These are phyloP conservation scores for Penicillium rolfsii DNA, from an alignment of 2,329 filamentous ascomycete genomes.

Conservation along the genomic window DNA sequence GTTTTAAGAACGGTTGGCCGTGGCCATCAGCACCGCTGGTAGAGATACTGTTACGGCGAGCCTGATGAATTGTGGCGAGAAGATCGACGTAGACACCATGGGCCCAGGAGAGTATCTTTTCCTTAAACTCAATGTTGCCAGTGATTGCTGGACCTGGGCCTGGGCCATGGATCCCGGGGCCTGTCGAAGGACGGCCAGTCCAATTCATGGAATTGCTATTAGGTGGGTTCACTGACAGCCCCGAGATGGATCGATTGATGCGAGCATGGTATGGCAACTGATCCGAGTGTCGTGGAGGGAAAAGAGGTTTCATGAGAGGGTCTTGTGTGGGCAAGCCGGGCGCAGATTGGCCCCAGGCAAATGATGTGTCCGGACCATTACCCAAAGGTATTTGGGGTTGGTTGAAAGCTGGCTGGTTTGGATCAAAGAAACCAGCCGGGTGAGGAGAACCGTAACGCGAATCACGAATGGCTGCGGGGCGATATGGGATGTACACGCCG, in stretches of 20 bases:
- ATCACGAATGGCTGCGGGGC: constrained; percentile 61
- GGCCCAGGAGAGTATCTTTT: constrained; percentile 70
- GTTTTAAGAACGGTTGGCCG: constrained; percentile 52
- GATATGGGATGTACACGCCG: constrained; percentile 64
- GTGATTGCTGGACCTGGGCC: constrained; percentile 27
- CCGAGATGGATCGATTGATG: constrained; percentile 31
- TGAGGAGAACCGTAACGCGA: constrained; percentile 47
- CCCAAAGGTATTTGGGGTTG: constrained; percentile 32
- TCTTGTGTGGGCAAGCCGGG: constrained; percentile 35
- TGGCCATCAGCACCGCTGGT: constrained; percentile 48
- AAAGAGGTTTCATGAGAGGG: constrained; percentile 38
- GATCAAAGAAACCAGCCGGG: constrained; percentile 34
- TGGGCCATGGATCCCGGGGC: constrained; percentile 29
- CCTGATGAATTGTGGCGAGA: constrained; percentile 65
- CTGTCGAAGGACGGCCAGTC: constrained; percentile 24
- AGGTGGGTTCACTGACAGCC: constrained; percentile 18
- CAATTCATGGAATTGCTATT: constrained; percentile 34
- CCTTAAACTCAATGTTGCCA: constrained; percentile 62
- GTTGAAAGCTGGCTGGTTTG: constrained; percentile 35
- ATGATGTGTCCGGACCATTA: constrained; percentile 31
- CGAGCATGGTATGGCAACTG: constrained; percentile 36
- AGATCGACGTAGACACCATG: constrained; percentile 74
- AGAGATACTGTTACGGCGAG: constrained; percentile 51
- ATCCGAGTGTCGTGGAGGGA: constrained; percentile 44
- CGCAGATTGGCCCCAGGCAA: constrained; percentile 39